Evolutionary conservation across 805 yeast genomes (phyloP).

Genomic region (fission yeast (Schizosaccharomyces pombe)): DNA sequence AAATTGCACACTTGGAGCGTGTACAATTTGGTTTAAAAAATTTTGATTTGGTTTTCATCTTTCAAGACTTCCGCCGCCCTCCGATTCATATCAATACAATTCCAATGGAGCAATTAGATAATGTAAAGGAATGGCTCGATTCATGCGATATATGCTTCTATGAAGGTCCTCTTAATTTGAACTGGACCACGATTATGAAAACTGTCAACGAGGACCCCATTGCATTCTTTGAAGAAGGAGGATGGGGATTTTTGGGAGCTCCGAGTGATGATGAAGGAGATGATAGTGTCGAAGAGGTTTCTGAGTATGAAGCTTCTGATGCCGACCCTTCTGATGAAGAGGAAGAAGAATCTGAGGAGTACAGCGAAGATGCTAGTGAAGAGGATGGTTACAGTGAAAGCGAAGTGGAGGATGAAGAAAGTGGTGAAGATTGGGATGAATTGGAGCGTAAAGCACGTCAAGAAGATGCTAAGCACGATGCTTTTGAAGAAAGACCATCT

Average conservation of each 20-base stretch:
- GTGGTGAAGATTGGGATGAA: conserved; percentile 21
- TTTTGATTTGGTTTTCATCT: conserved; percentile 89
- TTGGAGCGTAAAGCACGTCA: conserved; percentile 33
- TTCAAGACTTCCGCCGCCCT: conserved; percentile 68
- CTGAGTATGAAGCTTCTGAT: conserved; percentile 41
- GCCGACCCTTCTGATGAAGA: conserved; percentile 20
- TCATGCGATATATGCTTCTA: conserved; percentile 89
- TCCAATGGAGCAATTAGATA: conserved; percentile 78
- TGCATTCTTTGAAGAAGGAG: conserved; percentile 82
- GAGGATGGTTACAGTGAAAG: conserved; percentile 13
- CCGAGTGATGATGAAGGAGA: conserved; percentile 59
- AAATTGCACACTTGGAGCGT: conserved; percentile 85
- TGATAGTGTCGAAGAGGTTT: conserved; percentile 42
- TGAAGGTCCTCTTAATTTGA: conserved; percentile 86
- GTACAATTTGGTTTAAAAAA: conserved; percentile 91
- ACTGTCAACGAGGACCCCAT: conserved; percentile 80
- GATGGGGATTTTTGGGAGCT: conserved; percentile 84
- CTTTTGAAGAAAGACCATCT: not conserved
- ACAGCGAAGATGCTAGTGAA: conserved; percentile 11
- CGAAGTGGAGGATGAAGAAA: conserved; percentile 4
- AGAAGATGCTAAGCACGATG: conserved; percentile 18
- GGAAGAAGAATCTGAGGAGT: conserved; percentile 18
- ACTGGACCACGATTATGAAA: conserved; percentile 90
- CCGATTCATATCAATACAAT: conserved; percentile 86
- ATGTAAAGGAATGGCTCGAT: conserved; percentile 88